Conservation (phyloP, 2,329 filamentous ascomycete species). For the Fusarium sarcochroum region DNA sequence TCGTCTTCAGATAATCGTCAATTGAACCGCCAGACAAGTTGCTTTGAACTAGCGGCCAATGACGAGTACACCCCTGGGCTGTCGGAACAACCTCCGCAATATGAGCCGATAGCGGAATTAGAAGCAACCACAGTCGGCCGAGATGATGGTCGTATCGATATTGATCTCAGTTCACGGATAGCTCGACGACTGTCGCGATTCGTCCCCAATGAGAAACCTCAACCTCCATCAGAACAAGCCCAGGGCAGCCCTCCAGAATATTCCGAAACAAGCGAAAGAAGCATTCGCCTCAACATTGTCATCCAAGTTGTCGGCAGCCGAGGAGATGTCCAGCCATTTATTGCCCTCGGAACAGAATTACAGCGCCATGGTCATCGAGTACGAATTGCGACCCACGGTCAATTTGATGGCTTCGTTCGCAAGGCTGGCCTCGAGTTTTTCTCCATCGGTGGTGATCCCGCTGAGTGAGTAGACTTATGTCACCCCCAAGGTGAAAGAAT, state of each 20-base stretch:
- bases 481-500: no score
- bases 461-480: neutral
- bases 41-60: conserved; percentile 3
- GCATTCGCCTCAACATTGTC: conserved; percentile 23
- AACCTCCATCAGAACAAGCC: neutral
- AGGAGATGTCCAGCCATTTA: conserved; percentile 35
- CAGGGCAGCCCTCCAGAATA: neutral
- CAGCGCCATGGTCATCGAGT: conserved; percentile 36
- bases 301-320: conserved; percentile 34
- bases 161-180: conserved; percentile 15
- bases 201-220: neutral
- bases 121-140: neutral
- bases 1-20: neutral
- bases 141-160: conserved; percentile 26
- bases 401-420: conserved; percentile 18
- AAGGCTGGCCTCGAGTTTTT: conserved; percentile 23
- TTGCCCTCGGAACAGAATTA: conserved; percentile 15
- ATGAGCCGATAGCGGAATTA: conserved; percentile 1
- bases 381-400: conserved; percentile 28
- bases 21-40: neutral
- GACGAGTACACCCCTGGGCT: neutral
- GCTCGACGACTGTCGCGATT: conserved; percentile 12
- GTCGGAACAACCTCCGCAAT: neutral
- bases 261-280: neutral
- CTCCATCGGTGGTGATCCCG: conserved; percentile 16